Percentiles rank a stretch among this genome's conserved stretches.
These are phyloP conservation scores for Tolypocladium tundrense DNA, from an alignment of 2,329 filamentous ascomycete genomes.

Conservation along the genomic window DNA sequence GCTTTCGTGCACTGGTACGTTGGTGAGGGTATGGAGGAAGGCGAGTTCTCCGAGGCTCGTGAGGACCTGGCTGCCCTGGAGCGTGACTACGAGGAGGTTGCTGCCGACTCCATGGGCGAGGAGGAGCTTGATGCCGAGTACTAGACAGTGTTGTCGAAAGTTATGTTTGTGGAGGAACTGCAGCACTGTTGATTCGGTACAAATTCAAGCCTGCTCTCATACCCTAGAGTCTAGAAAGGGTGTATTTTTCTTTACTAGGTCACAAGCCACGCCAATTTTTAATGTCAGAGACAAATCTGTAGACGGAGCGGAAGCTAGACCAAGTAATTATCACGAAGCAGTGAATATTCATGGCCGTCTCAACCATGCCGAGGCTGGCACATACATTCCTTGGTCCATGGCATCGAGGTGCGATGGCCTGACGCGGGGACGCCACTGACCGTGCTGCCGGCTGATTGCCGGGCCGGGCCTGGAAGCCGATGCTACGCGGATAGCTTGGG, in stretches of 20 bases:
- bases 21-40: slow-evolving; percentile 99
- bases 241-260: slow-evolving; percentile 29
- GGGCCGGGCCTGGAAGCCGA: slow-evolving; percentile 14
- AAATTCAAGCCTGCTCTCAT: slow-evolving; percentile 17
- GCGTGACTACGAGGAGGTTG: slow-evolving; percentile 98
- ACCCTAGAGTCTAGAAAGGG: slow-evolving; percentile 15
- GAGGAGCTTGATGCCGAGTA: slow-evolving; percentile 89
- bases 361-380: background rate
- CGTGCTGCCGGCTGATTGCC: slow-evolving; percentile 5
- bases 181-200: slow-evolving; percentile 7
- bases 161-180: slow-evolving; percentile 5
- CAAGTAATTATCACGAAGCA: background rate
- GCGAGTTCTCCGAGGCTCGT: slow-evolving; percentile 98
- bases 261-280: slow-evolving; percentile 24
- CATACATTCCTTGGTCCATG: background rate
- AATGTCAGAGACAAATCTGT: slow-evolving; percentile 24
- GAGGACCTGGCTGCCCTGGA: slow-evolving; percentile 97
- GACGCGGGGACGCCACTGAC: background rate
- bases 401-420: background rate
- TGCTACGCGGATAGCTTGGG: slow-evolving; percentile 14
- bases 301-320: slow-evolving; percentile 9
- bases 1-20: slow-evolving; percentile 99
- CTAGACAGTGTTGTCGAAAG: slow-evolving; percentile 36
- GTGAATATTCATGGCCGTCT: background rate
- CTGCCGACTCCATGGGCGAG: slow-evolving; percentile 81